Evolutionary conservation across 2,329 filamentous ascomycete species (phyloP).

Genomic region (Myriosclerotinia duriaeana): DNA sequence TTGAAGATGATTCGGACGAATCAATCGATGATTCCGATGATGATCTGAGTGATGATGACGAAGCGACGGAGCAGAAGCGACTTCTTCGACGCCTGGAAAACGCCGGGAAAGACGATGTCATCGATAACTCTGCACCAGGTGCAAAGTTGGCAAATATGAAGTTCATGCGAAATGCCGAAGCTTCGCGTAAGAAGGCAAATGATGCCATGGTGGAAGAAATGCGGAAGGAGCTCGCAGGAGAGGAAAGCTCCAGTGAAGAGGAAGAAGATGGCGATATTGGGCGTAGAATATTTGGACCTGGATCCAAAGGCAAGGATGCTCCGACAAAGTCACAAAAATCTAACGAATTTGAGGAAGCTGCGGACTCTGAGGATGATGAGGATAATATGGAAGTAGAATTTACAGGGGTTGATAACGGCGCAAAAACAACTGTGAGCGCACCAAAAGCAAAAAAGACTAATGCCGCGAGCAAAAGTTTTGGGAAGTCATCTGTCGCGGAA

Average conservation of each 20-base stretch:
- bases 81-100: conserved; percentile 51
- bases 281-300: conserved; percentile 67
- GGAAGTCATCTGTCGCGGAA: conserved; percentile 16
- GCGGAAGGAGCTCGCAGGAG: conserved; percentile 64
- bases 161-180: conserved; percentile 92
- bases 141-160: conserved; percentile 79
- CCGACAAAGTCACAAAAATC: conserved; percentile 33
- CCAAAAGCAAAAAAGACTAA: conserved; percentile 27
- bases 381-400: conserved; percentile 40
- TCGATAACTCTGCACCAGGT: conserved; percentile 52
- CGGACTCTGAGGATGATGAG: conserved; percentile 48
- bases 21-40: conserved; percentile 58
- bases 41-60: conserved; percentile 51
- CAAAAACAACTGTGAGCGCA: conserved; percentile 8
- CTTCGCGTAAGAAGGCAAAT: conserved; percentile 72
- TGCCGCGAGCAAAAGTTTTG: conserved; percentile 13
- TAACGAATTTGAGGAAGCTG: conserved; percentile 62
- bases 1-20: conserved; percentile 50
- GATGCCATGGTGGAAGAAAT: conserved; percentile 72
- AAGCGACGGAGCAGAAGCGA: conserved; percentile 49
- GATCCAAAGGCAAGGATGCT: conserved; percentile 43
- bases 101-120: conserved; percentile 47
- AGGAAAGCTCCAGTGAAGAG: conserved; percentile 58
- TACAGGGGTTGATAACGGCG: conserved; percentile 26
- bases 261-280: conserved; percentile 62